Base-by-base conservation (phyloP, 179 eudicot genomes). In the Silene noctiflora region DNA sequence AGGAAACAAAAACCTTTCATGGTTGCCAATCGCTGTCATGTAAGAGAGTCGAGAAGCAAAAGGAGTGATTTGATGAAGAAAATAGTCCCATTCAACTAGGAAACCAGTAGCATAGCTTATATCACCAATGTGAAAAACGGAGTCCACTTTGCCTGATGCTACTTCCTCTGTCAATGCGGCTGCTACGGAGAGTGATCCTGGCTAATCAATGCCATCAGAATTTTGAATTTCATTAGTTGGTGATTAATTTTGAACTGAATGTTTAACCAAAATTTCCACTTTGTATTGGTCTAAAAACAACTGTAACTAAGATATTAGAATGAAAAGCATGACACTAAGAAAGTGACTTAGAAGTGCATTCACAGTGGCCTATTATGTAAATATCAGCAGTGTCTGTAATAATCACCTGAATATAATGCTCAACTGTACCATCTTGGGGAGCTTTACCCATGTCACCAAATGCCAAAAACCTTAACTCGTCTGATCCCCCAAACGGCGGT, bases 361-460 rank as follows among this genome's bases (percentile, higher is more conserved):
- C 3, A 4, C 14, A 46, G 53, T 46, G 33, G n/a, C n/a, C n/a
- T n/a, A n/a, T n/a, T n/a, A n/a, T n/a, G n/a, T n/a, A n/a, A n/a
- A n/a, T n/a, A n/a, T n/a, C n/a, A n/a, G n/a, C n/a, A n/a, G n/a
- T n/a, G n/a, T 46, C 10, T 1, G 53, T 35, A 2, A 44, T 44
- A 22, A 61, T 27, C 33, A 90, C 96, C 89, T 91, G 98, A 83
- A 93, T 91, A 68, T 81, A 93, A 80, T 93, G 98, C 74, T 93
- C 96, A 13, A 77, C 71, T 7, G 98, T 87, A 74, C 80, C 75
- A 68, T 93, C 98, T n/a, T 82, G 82, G 42, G 98, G 96, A 56
- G 98, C 94, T 78, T 89, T 91, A 35, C 98, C 98, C 98, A 93
- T 93, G 75, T 92, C 97, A 44, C 97, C 97, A 74, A 76, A 91